phyloP scores from a whole-genome alignment of 2,329 filamentous ascomycete genomes.

The Xylariaceae sp. region DNA sequence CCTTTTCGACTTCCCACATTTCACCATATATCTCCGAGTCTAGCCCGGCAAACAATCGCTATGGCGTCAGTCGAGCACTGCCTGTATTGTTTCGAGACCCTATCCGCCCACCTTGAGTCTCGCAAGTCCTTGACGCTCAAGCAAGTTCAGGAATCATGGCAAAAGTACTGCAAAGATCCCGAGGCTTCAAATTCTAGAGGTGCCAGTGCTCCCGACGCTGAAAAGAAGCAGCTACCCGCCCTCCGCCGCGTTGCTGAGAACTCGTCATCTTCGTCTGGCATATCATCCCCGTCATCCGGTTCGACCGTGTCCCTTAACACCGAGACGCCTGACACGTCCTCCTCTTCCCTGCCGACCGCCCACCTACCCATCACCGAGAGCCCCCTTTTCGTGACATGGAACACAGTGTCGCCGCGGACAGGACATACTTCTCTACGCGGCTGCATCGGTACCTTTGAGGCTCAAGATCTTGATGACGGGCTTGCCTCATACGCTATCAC shows the following conservation, averaged over 20 bases:
- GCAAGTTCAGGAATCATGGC: conserved; percentile 65
- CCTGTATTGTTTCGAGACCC: conserved; percentile 86
- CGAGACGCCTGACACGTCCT: conserved; percentile 41
- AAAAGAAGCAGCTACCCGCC: conserved; percentile 28
- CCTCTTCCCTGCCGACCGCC: conserved; percentile 32
- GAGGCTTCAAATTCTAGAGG: conserved; percentile 14
- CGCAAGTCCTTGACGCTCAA: conserved; percentile 63
- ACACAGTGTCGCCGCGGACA: conserved; percentile 56
- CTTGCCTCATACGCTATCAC: conserved; percentile 78
- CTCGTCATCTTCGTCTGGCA: conserved; percentile 23
- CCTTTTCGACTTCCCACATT: not conserved
- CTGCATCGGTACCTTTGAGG: conserved; percentile 93
- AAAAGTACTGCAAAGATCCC: conserved; percentile 31
- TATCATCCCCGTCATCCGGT: conserved; percentile 24
- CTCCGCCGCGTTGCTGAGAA: conserved; percentile 19
- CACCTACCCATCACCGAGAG: conserved; percentile 40
- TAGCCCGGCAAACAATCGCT: conserved; percentile 2
- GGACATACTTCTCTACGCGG: conserved; percentile 71
- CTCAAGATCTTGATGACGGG: conserved; percentile 67
- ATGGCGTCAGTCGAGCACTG: conserved; percentile 90
- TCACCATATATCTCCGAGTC: not conserved
- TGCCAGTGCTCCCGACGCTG: conserved; percentile 21
- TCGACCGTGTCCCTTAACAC: conserved; percentile 32
- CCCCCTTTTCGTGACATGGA: conserved; percentile 95
- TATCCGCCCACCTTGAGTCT: conserved; percentile 70